phyloP scores from a whole-genome alignment of 306 rosid species.

The Cercis canadensis region DNA sequence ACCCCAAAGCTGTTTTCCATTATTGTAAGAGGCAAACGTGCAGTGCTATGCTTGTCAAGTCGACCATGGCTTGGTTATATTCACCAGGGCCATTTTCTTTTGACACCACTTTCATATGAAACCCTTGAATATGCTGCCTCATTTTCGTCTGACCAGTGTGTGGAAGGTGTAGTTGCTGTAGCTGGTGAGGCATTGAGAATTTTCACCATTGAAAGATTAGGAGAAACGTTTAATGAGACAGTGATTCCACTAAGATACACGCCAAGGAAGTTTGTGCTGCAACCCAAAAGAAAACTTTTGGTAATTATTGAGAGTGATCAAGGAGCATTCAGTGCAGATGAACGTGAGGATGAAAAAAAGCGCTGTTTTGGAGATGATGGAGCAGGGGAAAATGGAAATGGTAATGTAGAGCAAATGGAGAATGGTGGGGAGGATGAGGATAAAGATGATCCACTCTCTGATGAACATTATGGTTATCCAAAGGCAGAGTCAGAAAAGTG shows the following conservation, averaged over 20 bases:
- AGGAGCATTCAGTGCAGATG: conserved; percentile 89
- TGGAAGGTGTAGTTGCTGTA: conserved; percentile 94
- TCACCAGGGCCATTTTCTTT: conserved; percentile 94
- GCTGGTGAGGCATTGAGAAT: conserved; percentile 92
- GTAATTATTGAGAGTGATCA: conserved; percentile 95
- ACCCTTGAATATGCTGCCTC: conserved; percentile 94
- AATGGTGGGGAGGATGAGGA: conserved; percentile 96
- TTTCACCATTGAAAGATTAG: conserved; percentile 91
- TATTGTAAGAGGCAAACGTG: conserved; percentile 80
- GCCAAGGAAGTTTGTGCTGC: conserved; percentile 94
- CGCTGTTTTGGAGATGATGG: conserved; percentile 86
- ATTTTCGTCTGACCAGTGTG: conserved; percentile 94
- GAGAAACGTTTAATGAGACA: conserved; percentile 97
- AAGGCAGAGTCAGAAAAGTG: conserved; percentile 89
- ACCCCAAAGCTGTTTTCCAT: conserved; percentile 91
- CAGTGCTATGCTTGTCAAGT: conserved; percentile 94
- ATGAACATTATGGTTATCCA: conserved; percentile 96
- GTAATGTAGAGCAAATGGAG: conserved; percentile 83
- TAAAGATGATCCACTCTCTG: conserved; percentile 76
- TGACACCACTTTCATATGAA: conserved; percentile 96
- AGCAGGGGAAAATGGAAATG: conserved; percentile 77
- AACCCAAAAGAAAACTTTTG: conserved; percentile 77
- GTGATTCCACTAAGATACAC: conserved; percentile 97
- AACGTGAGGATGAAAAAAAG: conserved; percentile 91
- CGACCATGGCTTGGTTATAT: conserved; percentile 99